Conservation (phyloP, 2,329 filamentous ascomycete genomes). For the Clarireedia monteithiana region DNA sequence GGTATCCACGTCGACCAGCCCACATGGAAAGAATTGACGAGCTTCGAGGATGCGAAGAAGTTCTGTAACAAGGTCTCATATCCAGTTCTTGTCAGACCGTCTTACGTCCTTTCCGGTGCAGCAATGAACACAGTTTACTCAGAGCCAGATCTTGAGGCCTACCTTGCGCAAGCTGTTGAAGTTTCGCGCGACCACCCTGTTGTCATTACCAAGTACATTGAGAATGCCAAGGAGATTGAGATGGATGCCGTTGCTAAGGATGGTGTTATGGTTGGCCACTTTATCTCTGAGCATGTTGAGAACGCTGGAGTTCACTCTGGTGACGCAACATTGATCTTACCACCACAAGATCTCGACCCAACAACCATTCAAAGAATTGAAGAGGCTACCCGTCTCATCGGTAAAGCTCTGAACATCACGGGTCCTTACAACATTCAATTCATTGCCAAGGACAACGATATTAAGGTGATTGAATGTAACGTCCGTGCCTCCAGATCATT, state of each 20-base stretch:
- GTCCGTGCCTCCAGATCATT: slow-evolving; percentile 94
- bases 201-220: slow-evolving; percentile 97
- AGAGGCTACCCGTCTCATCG: slow-evolving; percentile 92
- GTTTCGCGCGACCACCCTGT: slow-evolving; percentile 98
- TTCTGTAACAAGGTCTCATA: slow-evolving; percentile 84
- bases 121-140: slow-evolving; percentile 96
- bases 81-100: slow-evolving; percentile 89
- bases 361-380: slow-evolving; percentile 78
- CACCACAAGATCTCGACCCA: slow-evolving; percentile 72
- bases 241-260: slow-evolving; percentile 85
- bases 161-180: slow-evolving; percentile 80
- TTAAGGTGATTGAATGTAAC: slow-evolving; percentile 98
- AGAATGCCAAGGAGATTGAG: slow-evolving; percentile 93
- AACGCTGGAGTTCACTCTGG: slow-evolving; percentile 97
- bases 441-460: slow-evolving; percentile 73
- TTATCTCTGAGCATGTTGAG: slow-evolving; percentile 92
- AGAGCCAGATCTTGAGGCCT: slow-evolving; percentile 84
- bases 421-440: slow-evolving; percentile 99
- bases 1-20: slow-evolving; percentile 96
- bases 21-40: slow-evolving; percentile 95
- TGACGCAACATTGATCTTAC: slow-evolving; percentile 89
- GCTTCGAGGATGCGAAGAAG: slow-evolving; percentile 74
- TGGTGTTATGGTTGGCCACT: slow-evolving; percentile 83
- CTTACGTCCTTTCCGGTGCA: slow-evolving; percentile 92
- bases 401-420: slow-evolving; percentile 93